Base-by-base conservation (phyloP, 345 rosid species). In the Moricandia moricandioides region DNA sequence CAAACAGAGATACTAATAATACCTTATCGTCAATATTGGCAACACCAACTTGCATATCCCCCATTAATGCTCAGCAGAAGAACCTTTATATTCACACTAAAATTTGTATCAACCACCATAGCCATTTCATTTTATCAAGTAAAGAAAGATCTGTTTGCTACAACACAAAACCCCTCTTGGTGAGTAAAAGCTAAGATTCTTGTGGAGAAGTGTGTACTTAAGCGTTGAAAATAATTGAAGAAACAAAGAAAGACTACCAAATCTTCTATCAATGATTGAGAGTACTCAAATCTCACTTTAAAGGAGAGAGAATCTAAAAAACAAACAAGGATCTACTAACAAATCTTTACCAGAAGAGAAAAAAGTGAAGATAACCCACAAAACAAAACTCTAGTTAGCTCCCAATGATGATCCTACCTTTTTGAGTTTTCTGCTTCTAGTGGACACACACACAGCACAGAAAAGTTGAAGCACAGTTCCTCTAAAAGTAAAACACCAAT, bases 21-120 rank as follows among this genome's bases (percentile, higher is more conserved):
- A 89, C 93, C 96, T 89, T 84, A 78, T 83, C 89, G 55, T 78
- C 81, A 65, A 62, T 35, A 72, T 18, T 67, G 65, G 85, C 72
- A 79, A 84, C 83, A 62, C 83, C 80, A 67, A 78, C 76, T 61
- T 79, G 52, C 78, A 88, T 72, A 84, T 91, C 96, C 14, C 86
- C 91, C 89, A 86, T 91, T 52, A 47, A 45, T 69, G 80, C 73
- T 65, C 72, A 69, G 62, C 31, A 76, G 17, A 49, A 67, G 65
- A 37, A 55, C 60, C 81, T 61, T 49, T 75, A 81, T 5, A 65
- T 71, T 58, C 70, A 72, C 67, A 73, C 71, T 66, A 73, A 74
- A 61, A 16, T 12, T 21, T 49, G 62, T 17, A 51, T 63, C 16
- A 60, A 71, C 72, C 65, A 80, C 72, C 65, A 81, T 56, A 62